Evolutionary conservation across 2,329 filamentous ascomycete species (phyloP).

Genomic region (Lasiodiplodia sp.): DNA sequence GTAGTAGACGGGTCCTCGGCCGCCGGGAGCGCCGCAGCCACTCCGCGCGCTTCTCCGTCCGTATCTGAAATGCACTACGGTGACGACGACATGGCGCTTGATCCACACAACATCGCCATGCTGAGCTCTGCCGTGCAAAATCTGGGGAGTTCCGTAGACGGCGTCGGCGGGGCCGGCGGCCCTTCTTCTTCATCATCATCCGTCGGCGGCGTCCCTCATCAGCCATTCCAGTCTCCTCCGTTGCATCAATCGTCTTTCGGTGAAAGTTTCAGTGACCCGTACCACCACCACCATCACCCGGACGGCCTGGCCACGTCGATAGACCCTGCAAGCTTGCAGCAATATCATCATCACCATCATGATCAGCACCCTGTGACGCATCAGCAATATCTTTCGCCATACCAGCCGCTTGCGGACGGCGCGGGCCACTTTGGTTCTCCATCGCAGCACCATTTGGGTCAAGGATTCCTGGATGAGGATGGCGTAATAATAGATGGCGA

Average conservation of each 20-base stretch:
- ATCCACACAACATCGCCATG: slow-evolving; percentile 21
- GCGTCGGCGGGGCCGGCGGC: neutral
- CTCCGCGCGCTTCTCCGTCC: slow-evolving; percentile 10
- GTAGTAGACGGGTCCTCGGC: neutral
- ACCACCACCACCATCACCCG: neutral
- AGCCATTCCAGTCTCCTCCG: neutral
- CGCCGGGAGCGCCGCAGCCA: neutral
- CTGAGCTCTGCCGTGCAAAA: slow-evolving; percentile 21
- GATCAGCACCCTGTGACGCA: slow-evolving; percentile 2
- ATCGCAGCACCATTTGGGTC: neutral
- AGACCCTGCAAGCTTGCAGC: slow-evolving; percentile 6
- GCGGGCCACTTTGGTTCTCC: neutral
- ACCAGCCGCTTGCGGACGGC: neutral
- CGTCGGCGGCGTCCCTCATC: neutral
- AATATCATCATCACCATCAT: neutral
- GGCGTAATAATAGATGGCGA: slow-evolving; percentile 10
- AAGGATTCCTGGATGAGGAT: neutral
- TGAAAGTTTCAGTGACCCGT: neutral
- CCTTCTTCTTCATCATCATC: neutral
- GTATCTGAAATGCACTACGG: slow-evolving; percentile 6
- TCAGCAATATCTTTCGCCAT: slow-evolving; percentile 7
- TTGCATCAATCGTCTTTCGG: neutral
- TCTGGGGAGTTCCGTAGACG: neutral
- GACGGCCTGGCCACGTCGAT: neutral
- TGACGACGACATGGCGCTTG: slow-evolving; percentile 15